Evolutionary conservation across 495 filamentous ascomycete species (phyloP).

Genomic region (Penicillium desertorum): DNA sequence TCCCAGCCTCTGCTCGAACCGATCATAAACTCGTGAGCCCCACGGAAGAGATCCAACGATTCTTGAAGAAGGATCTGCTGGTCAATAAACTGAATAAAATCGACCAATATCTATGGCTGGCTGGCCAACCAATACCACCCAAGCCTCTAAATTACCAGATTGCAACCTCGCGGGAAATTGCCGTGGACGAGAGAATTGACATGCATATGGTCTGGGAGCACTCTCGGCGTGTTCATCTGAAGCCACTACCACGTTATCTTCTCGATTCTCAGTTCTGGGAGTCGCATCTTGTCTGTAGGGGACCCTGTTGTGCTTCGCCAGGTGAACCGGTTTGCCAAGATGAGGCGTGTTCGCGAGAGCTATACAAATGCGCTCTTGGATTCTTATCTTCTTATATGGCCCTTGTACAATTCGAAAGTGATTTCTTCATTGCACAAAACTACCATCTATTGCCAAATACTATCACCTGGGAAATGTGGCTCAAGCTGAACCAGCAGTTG

Average conservation of each 20-base stretch:
- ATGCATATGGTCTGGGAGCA: constrained; percentile 44
- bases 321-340: not conserved
- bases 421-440: constrained; percentile 39
- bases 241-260: constrained; percentile 47
- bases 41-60: not conserved
- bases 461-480: constrained; percentile 30
- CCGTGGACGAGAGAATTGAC: constrained; percentile 42
- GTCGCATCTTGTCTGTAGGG: constrained; percentile 12
- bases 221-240: constrained; percentile 39
- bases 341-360: not conserved
- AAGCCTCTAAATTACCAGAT: constrained; percentile 49
- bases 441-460: constrained; percentile 36
- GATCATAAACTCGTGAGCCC: constrained; percentile 1
- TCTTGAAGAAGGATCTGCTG: constrained; percentile 2
- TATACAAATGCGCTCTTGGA: constrained; percentile 34
- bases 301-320: not conserved
- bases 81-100: constrained; percentile 30
- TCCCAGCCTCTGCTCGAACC: constrained; percentile 1
- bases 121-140: constrained; percentile 46
- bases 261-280: constrained; percentile 44
- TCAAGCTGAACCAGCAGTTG: constrained; percentile 16
- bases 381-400: constrained; percentile 46
- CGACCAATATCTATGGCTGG: constrained; percentile 48
- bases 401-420: constrained; percentile 45
- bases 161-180: constrained; percentile 41